Conservation (phyloP, 805 yeast genomes). For the Suhomyces xylopsoci region DNA sequence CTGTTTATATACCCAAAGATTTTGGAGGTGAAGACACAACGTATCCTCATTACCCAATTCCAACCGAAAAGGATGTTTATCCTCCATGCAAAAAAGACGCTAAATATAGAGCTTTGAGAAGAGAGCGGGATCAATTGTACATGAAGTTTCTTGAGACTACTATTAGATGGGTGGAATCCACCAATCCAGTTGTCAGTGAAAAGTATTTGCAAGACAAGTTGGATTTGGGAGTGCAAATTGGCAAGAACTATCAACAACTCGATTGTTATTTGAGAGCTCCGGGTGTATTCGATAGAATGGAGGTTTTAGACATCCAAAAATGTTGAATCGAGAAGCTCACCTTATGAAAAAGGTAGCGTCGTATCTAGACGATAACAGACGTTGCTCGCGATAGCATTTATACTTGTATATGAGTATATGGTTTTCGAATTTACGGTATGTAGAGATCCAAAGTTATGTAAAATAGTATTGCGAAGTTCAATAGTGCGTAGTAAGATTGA, state of each 20-base stretch:
- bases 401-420: background rate
- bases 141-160: conserved; percentile 62
- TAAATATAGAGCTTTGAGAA: conserved; percentile 37
- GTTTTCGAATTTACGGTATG: background rate
- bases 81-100: conserved; percentile 42
- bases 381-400: background rate
- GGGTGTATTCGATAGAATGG: conserved; percentile 74
- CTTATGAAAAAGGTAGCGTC: background rate
- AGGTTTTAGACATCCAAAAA: conserved; percentile 33
- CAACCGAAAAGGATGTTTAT: conserved; percentile 53
- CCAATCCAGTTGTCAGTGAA: conserved; percentile 47
- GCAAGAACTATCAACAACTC: conserved; percentile 60
- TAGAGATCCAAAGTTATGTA: background rate
- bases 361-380: background rate
- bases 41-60: conserved; percentile 59
- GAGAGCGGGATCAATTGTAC: conserved; percentile 54
- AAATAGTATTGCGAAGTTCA: too few relatives aligned
- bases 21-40: conserved; percentile 71
- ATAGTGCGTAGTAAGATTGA: too few relatives aligned
- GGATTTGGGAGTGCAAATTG: conserved; percentile 48
- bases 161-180: conserved; percentile 69
- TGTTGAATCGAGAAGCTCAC: background rate
- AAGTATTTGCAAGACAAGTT: conserved; percentile 53
- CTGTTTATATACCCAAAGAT: conserved; percentile 58
- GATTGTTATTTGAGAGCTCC: conserved; percentile 85